Conservation (phyloP, 2,329 filamentous ascomycete genomes). For the Sporothrix humicola region DNA sequence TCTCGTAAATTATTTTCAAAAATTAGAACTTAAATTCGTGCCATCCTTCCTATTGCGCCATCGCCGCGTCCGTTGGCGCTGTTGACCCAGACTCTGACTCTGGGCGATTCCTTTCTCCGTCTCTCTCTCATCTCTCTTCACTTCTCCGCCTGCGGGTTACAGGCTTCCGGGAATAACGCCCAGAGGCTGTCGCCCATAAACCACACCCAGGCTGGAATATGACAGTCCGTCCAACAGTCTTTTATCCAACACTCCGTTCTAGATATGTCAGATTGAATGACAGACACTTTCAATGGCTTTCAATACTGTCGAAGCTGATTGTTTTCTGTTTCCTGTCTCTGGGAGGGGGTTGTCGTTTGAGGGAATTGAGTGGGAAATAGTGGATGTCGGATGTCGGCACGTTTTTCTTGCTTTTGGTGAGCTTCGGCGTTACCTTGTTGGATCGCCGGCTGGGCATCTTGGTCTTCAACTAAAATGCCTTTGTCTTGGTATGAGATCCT, state of each 20-base stretch:
- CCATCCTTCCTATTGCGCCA: constrained; percentile 2
- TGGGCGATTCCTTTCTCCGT: neutral
- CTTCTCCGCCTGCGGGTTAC: neutral
- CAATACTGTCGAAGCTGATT: neutral
- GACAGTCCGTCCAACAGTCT: neutral
- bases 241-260: neutral
- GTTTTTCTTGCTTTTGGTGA: too few relatives aligned
- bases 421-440: too few relatives aligned
- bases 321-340: too few relatives aligned
- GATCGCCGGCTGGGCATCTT: too few relatives aligned
- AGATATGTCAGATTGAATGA: neutral
- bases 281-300: too few relatives aligned
- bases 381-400: constrained; percentile 8
- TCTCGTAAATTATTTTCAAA: neutral
- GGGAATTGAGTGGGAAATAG: neutral
- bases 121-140: neutral
- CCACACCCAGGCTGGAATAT: too few relatives aligned
- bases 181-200: neutral
- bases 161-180: constrained; percentile 16
- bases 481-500: too few relatives aligned
- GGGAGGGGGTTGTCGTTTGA: too few relatives aligned
- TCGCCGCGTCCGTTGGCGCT: neutral
- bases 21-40: neutral
- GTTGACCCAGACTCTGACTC: too few relatives aligned
- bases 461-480: too few relatives aligned